Percentiles rank a stretch among this genome's conserved stretches.
phyloP scores from a whole-genome alignment of 2,329 filamentous ascomycete genomes.

The Colletotrichum musicola region DNA sequence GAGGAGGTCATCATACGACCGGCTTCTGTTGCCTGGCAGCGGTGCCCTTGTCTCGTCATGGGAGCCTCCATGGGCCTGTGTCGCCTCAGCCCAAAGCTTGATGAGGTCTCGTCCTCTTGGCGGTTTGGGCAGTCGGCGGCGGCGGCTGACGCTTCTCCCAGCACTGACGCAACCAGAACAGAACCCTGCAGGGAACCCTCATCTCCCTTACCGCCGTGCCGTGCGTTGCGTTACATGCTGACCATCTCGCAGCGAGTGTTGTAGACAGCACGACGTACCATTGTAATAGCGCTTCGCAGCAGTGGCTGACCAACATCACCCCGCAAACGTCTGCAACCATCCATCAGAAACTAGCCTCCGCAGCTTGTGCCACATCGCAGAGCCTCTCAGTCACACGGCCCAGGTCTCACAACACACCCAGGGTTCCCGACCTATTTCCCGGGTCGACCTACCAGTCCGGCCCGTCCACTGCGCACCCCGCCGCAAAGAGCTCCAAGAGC shows the following conservation, averaged over 20 bases:
- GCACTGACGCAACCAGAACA: neutral
- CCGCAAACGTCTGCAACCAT: conserved; percentile 16
- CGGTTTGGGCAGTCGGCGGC: conserved; percentile 21
- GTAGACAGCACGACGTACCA: too few species aligned
- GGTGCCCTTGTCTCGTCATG: conserved; percentile 7
- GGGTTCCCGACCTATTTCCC: conserved; percentile 14
- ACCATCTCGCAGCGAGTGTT: neutral
- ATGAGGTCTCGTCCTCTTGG: conserved; percentile 23
- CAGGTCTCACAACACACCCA: conserved; percentile 15
- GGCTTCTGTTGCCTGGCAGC: neutral
- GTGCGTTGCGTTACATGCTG: conserved; percentile 12
- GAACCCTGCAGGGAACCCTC: neutral
- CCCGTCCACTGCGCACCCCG: conserved; percentile 9
- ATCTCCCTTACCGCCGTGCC: conserved; percentile 6
- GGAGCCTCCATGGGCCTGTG: conserved; percentile 9
- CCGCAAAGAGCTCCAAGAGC: neutral
- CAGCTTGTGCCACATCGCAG: conserved; percentile 10
- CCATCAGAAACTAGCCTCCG: conserved; percentile 9
- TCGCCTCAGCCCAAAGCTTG: conserved; percentile 32
- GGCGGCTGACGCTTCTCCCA: conserved; percentile 6
- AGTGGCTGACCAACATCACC: conserved; percentile 4
- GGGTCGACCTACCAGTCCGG: neutral
- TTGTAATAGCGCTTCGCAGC: neutral
- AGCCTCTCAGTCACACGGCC: conserved; percentile 7
- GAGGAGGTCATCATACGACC: conserved; percentile 24